Percentiles rank a stretch among this genome's conserved stretches.
Evolutionary conservation across 202 grass and related monocot species (phyloP).

Genomic region (Brachypodium distachyon): DNA sequence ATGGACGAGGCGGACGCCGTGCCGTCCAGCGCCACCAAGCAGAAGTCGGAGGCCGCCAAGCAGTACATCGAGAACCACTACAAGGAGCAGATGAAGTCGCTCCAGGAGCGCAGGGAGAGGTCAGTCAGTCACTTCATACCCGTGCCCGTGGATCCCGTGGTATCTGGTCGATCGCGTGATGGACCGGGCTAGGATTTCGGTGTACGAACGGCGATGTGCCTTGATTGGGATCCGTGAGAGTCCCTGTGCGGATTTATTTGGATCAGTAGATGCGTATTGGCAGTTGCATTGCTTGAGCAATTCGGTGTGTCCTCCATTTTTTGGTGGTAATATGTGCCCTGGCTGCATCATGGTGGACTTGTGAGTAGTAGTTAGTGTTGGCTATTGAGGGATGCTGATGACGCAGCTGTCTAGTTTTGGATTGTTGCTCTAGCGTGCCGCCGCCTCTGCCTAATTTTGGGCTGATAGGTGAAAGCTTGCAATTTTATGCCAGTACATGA

Average conservation of each 20-base stretch:
- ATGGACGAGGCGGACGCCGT: constrained; percentile 36
- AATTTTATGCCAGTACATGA: too few relatives aligned
- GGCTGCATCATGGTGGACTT: neutral
- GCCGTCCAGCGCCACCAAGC: constrained; percentile 41
- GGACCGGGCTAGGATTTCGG: neutral
- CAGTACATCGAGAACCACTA: constrained; percentile 82
- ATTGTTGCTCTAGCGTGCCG: too few relatives aligned
- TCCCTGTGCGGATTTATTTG: neutral
- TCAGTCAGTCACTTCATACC: neutral
- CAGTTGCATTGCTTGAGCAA: too few relatives aligned
- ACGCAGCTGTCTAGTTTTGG: too few relatives aligned
- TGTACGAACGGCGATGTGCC: neutral
- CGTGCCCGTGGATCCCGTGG: neutral
- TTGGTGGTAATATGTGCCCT: neutral
- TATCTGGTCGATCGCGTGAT: neutral
- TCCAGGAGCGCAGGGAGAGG: constrained; percentile 73
- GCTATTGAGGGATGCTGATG: too few relatives aligned
- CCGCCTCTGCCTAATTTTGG: too few relatives aligned
- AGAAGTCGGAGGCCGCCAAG: constrained; percentile 60
- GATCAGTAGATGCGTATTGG: neutral
- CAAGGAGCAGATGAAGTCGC: constrained; percentile 55
- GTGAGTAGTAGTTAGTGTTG: neutral
- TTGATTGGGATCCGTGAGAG: neutral
- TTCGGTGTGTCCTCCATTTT: neutral
- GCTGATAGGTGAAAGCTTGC: too few relatives aligned